phyloP scores from a whole-genome alignment of 805 yeast genomes.

The Wickerhamomyces bovis region DNA sequence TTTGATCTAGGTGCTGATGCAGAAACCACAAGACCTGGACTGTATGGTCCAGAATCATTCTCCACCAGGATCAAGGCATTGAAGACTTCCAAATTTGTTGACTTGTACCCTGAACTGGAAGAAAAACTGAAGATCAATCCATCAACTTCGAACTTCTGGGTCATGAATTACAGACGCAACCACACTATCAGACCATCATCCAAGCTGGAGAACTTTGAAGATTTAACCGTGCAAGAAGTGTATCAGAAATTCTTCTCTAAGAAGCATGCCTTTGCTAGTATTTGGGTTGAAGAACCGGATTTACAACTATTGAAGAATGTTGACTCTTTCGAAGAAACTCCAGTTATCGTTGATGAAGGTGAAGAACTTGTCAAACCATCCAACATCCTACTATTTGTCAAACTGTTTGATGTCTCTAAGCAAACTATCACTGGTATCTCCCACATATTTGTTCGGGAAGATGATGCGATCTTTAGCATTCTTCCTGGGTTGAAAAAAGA shows the following conservation, averaged over 20 bases:
- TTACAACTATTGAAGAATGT: slow-evolving; percentile 20
- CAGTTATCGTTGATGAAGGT: slow-evolving; percentile 7
- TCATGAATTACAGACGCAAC: slow-evolving; percentile 61
- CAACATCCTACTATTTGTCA: slow-evolving; percentile 43
- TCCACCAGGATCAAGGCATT: slow-evolving; percentile 47
- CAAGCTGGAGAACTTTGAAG: slow-evolving; percentile 28
- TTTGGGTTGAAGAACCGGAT: slow-evolving; percentile 61
- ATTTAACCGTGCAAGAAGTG: slow-evolving; percentile 45
- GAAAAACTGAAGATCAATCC: slow-evolving; percentile 33
- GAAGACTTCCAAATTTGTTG: slow-evolving; percentile 48
- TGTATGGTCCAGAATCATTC: slow-evolving; percentile 39
- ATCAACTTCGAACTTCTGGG: slow-evolving; percentile 50
- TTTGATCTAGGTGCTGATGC: slow-evolving; percentile 74
- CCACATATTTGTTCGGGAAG: slow-evolving; percentile 46
- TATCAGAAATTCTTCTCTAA: slow-evolving; percentile 40
- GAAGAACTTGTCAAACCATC: slow-evolving; percentile 20
- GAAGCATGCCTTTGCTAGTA: slow-evolving; percentile 43
- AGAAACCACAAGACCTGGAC: slow-evolving; percentile 34
- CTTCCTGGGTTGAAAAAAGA: slow-evolving; percentile 34
- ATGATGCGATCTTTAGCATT: slow-evolving; percentile 37
- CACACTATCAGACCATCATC: slow-evolving; percentile 60
- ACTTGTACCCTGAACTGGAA: slow-evolving; percentile 45
- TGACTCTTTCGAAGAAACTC: background rate
- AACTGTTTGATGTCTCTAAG: slow-evolving; percentile 53
- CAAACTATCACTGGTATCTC: slow-evolving; percentile 63